Conservation (phyloP, 345 rosid genomes). For the Rhodamnia argentea region DNA sequence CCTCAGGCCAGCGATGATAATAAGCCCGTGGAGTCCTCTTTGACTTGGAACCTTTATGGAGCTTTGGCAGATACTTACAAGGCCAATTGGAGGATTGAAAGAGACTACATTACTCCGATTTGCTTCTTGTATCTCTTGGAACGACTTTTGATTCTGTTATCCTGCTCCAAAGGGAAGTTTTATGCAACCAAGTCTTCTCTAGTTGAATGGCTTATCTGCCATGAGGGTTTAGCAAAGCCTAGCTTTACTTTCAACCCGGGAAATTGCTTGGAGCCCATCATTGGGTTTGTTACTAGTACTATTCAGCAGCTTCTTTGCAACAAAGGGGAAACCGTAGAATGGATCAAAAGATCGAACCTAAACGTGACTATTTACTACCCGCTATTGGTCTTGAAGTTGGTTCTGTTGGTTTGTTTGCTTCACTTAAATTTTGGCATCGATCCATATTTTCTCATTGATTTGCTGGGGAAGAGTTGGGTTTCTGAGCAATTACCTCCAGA, state of each 20-base stretch:
- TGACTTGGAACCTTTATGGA: conserved; percentile 9
- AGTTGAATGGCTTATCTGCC: conserved; percentile 26
- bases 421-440: conserved; percentile 17
- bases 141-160: conserved; percentile 16
- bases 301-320: neutral
- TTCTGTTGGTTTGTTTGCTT: conserved; percentile 18
- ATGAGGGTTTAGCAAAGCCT: conserved; percentile 1
- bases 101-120: conserved; percentile 25
- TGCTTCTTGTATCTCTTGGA: conserved; percentile 44
- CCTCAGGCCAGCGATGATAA: neutral
- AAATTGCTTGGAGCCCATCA: neutral
- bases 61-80: conserved; percentile 21
- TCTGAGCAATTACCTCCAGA: conserved; percentile 7
- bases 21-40: neutral
- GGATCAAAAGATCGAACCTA: conserved; percentile 7
- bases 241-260: neutral
- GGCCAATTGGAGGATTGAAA: conserved; percentile 16
- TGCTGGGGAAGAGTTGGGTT: conserved; percentile 4
- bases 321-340: conserved; percentile 7
- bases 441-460: neutral
- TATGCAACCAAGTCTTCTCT: conserved; percentile 16
- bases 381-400: conserved; percentile 21
- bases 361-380: neutral
- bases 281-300: neutral
- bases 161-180: conserved; percentile 5